Evolutionary conservation across 163 green algal genomes (phyloP).

Genomic region (Chlorella variabilis): DNA sequence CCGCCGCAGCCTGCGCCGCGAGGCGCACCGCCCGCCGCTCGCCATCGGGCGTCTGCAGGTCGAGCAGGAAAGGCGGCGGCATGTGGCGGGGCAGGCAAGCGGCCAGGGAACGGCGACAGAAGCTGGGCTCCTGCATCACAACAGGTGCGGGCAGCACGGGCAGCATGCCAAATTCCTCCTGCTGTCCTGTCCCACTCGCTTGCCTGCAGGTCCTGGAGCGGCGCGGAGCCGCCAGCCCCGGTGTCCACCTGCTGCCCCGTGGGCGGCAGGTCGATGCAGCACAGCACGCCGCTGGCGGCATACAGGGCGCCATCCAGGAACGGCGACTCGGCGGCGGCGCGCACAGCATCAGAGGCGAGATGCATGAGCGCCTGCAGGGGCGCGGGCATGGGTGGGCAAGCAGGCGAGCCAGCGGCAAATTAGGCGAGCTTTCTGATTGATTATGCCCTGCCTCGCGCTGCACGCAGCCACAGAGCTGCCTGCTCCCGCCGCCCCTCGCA

Average conservation of each 20-base stretch:
- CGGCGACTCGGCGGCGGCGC: constrained; percentile 77
- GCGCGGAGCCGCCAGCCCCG: not conserved
- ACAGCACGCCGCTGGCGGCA: constrained; percentile 70
- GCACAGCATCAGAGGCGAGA: constrained; percentile 57
- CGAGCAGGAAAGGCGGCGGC: too few relatives aligned
- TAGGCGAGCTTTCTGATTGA: too few relatives aligned
- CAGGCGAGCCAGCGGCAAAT: too few relatives aligned
- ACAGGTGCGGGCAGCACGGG: too few relatives aligned
- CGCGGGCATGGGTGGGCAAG: not conserved
- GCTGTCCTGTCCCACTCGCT: too few relatives aligned
- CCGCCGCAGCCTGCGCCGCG: constrained; percentile 65
- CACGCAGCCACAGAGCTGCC: too few relatives aligned
- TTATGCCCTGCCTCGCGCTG: too few relatives aligned
- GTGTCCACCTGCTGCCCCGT: not conserved
- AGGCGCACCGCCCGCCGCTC: constrained; percentile 57
- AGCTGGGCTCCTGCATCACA: too few relatives aligned
- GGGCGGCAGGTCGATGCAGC: constrained; percentile 74
- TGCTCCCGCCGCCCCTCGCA: too few relatives aligned
- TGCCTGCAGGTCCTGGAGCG: not conserved
- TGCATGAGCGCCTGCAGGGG: constrained; percentile 50
- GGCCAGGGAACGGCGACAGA: too few relatives aligned
- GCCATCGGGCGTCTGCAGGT: constrained; percentile 22
- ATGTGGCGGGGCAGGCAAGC: too few relatives aligned
- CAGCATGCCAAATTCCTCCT: too few relatives aligned
- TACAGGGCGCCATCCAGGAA: constrained; percentile 75